phyloP scores from a whole-genome alignment of 2,329 filamentous ascomycete species.

The Colletotrichum agaves region DNA sequence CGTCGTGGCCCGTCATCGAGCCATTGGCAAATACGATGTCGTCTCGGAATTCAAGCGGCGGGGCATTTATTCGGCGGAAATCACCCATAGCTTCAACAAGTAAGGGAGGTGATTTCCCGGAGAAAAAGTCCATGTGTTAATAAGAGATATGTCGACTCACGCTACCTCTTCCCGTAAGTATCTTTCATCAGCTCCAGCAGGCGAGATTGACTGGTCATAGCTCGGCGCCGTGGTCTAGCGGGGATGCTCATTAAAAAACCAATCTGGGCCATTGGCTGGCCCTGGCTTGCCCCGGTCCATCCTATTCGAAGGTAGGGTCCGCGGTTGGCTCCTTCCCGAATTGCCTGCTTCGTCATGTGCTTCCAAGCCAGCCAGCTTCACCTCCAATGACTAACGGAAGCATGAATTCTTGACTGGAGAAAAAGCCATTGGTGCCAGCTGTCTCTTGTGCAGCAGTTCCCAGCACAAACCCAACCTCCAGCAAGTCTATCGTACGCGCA shows the following conservation, averaged over 20 bases:
- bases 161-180: neutral
- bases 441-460: slow-evolving; percentile 16
- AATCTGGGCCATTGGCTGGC: slow-evolving; percentile 24
- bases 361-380: no score
- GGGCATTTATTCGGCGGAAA: slow-evolving; percentile 31
- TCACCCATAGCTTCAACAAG: slow-evolving; percentile 24
- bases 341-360: neutral
- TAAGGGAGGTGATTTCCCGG: slow-evolving; percentile 22
- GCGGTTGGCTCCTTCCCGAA: slow-evolving; percentile 5
- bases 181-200: neutral
- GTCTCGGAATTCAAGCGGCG: slow-evolving; percentile 33
- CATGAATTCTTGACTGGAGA: neutral
- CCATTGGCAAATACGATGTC: slow-evolving; percentile 34
- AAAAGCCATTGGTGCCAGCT: slow-evolving; percentile 22
- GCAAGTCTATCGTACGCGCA: neutral
- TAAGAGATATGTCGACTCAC: neutral
- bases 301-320: slow-evolving; percentile 21
- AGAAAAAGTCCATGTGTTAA: neutral
- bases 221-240: slow-evolving; percentile 12
- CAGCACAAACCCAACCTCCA: neutral
- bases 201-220: slow-evolving; percentile 31
- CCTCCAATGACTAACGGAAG: no score
- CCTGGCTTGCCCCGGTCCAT: slow-evolving; percentile 22
- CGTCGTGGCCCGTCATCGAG: slow-evolving; percentile 9
- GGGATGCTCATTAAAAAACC: slow-evolving; percentile 36